Evolutionary conservation across 441 rosid genomes (phyloP).

Genomic region (Capsella rubella): DNA sequence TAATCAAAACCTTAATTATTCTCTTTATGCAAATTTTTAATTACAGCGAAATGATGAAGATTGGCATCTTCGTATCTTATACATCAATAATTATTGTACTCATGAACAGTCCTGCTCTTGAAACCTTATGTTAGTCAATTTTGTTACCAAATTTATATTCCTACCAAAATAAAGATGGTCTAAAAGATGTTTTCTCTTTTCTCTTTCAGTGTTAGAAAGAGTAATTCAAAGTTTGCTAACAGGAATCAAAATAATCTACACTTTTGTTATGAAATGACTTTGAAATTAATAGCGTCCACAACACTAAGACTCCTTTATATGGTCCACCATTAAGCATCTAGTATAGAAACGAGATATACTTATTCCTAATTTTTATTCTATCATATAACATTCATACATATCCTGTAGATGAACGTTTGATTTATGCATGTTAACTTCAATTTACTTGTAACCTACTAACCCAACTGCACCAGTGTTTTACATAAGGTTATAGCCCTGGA

Average conservation of each 20-base stretch:
- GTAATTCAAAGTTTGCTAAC: conserved; percentile 24
- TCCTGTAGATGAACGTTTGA: conserved; percentile 18
- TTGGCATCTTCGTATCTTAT: conserved; percentile 12
- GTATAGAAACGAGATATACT: conserved; percentile 18
- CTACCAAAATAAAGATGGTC: conserved; percentile 32
- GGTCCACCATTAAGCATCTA: conserved; percentile 33
- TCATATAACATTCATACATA: conserved; percentile 34
- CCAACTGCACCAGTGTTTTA: neutral
- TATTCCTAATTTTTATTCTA: conserved; percentile 21
- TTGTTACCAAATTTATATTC: conserved; percentile 14
- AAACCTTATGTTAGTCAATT: conserved; percentile 9
- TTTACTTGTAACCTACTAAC: neutral
- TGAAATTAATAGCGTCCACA: conserved; percentile 34
- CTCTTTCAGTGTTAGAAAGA: neutral
- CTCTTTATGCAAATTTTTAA: neutral
- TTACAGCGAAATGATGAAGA: neutral
- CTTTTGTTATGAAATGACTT: conserved; percentile 30
- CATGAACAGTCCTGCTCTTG: neutral
- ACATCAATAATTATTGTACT: conserved; percentile 1
- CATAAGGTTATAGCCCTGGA: neutral
- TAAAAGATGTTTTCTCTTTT: conserved; percentile 23
- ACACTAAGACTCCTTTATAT: conserved; percentile 31
- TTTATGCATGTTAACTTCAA: neutral
- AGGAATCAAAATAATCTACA: neutral
- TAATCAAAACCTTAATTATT: neutral